These are phyloP conservation scores for Pterula multifida DNA, from an alignment of 1,284 basidiomycete species.

Conservation along the genomic window DNA sequence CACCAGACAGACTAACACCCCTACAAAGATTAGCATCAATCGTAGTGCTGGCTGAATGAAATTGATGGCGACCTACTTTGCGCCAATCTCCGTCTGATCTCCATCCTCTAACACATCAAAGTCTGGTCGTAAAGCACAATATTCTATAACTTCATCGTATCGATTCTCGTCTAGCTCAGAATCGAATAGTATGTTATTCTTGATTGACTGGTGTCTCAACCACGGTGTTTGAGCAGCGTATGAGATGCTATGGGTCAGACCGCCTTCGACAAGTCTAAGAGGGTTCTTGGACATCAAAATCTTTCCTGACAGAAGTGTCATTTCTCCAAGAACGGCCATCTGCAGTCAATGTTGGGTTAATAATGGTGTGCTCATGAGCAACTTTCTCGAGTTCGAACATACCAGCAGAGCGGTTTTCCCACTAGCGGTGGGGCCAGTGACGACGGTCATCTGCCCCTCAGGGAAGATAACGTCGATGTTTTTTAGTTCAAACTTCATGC, in stretches of 20 bases:
- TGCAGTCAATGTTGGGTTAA: conserved; percentile 13
- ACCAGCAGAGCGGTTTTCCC: conserved; percentile 72
- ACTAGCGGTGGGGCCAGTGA: conserved; percentile 66
- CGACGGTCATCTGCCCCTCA: conserved; percentile 47
- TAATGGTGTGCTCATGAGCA: no score
- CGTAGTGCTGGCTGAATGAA: background rate
- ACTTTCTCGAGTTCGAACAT: no score
- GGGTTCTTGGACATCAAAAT: conserved; percentile 57
- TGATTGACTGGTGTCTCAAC: conserved; percentile 59
- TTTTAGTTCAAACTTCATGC: conserved; percentile 53
- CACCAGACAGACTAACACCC: conserved; percentile 51
- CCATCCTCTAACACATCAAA: conserved; percentile 65
- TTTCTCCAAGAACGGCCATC: conserved; percentile 57
- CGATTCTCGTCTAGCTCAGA: conserved; percentile 51
- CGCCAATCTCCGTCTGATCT: conserved; percentile 48
- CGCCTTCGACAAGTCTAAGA: conserved; percentile 18
- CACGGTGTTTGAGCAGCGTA: conserved; percentile 81
- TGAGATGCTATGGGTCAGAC: conserved; percentile 64
- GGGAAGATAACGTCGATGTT: conserved; percentile 63
- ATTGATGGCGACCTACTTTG: conserved; percentile 13
- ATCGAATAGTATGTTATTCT: conserved; percentile 66
- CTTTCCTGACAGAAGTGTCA: conserved; percentile 38
- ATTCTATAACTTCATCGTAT: conserved; percentile 54
- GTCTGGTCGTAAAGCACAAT: conserved; percentile 66
- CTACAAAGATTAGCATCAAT: conserved; percentile 13